Base-by-base conservation (phyloP, 163 green algal species). In the Chlorella variabilis region DNA sequence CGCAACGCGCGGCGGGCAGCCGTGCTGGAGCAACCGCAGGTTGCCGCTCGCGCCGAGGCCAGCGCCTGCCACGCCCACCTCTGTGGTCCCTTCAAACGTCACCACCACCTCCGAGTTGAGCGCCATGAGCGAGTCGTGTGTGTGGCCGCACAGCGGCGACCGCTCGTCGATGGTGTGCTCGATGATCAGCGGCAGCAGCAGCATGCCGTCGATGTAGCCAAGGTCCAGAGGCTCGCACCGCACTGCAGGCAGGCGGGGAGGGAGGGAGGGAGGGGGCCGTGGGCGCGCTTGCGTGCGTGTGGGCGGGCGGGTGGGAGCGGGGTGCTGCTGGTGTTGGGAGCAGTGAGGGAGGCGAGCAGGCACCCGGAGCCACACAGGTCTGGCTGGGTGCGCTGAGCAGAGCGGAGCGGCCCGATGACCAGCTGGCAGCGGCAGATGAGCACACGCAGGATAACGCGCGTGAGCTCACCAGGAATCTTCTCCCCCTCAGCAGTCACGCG, bases 141-240 rank as follows among this genome's bases (percentile, higher is more conserved):
- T 95, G 84, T 94, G 89, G 31, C 94, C 93, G 66, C 90, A 95
- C 63, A 98, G 89, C 15, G 95, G 94, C 20, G 82, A 93, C 61
- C 86, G 61, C 84, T 98, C 94, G 77, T 98, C 73, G 38, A 98
- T 96, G 59, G 88, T 92, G 90, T 98, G 94, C 87, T 97, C 91
- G 36, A 97, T 86, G 8, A 91, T 90, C 13, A 95, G 82, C 0
- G 95, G 95, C 78, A 98, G 91, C 66, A 98, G 86, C 83, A 98
- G 84, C 63, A 89, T 91, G 77, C 85, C 84, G 75, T 95, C 90
- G 21, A 92, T 82, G 86, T 91, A 91, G 68, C 78, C 84, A 15
- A 87, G 63, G 42, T 85, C 82, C n/a, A 89, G 65, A 36, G 54
- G 61, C 81, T 89, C 85, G 17, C 71, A 67, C 23, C 85, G 81